These are phyloP conservation scores for Pythium utonaiense DNA, from an alignment of 352 stramenopile genomes.

Conservation along the genomic window DNA sequence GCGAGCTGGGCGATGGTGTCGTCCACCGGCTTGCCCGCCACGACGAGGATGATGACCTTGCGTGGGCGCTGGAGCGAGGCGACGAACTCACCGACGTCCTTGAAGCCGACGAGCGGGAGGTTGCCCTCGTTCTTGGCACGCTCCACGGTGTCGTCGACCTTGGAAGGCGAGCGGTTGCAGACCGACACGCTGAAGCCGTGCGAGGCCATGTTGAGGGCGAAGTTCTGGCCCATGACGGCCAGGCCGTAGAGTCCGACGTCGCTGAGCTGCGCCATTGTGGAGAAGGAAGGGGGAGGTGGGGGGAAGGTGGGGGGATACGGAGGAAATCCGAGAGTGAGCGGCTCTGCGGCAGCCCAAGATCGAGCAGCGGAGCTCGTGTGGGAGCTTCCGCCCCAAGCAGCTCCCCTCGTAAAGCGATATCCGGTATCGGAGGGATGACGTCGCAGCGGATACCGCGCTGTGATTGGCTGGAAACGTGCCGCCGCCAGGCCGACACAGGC, in stretches of 20 bases:
- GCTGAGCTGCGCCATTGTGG: slow-evolving; percentile 60
- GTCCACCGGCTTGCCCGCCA: slow-evolving; percentile 97
- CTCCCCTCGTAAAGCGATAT: slow-evolving; percentile 14
- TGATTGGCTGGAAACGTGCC: slow-evolving; percentile 20
- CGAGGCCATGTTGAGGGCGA: slow-evolving; percentile 98
- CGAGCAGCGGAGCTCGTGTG: neutral
- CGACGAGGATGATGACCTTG: slow-evolving; percentile 98
- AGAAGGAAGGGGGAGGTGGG: slow-evolving; percentile 1
- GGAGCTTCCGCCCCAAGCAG: slow-evolving; percentile 6
- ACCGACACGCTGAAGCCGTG: slow-evolving; percentile 97
- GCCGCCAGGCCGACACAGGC: slow-evolving; percentile 6
- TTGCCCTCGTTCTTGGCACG: slow-evolving; percentile 95
- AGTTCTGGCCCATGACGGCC: slow-evolving; percentile 98
- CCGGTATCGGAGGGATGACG: slow-evolving; percentile 22
- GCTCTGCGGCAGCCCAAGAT: neutral
- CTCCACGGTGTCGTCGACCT: slow-evolving; percentile 95
- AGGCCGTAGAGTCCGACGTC: slow-evolving; percentile 90
- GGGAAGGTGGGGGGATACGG: neutral
- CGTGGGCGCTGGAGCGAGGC: slow-evolving; percentile 91
- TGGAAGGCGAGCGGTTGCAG: slow-evolving; percentile 96
- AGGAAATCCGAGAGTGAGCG: slow-evolving; percentile 16
- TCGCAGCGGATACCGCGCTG: slow-evolving; percentile 7
- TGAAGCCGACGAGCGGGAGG: slow-evolving; percentile 91
- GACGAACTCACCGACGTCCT: slow-evolving; percentile 92
- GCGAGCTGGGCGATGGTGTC: slow-evolving; percentile 85